Evolutionary conservation across 768 basidiomycete genomes (phyloP).

Genomic region (Suillus clintonianus): DNA sequence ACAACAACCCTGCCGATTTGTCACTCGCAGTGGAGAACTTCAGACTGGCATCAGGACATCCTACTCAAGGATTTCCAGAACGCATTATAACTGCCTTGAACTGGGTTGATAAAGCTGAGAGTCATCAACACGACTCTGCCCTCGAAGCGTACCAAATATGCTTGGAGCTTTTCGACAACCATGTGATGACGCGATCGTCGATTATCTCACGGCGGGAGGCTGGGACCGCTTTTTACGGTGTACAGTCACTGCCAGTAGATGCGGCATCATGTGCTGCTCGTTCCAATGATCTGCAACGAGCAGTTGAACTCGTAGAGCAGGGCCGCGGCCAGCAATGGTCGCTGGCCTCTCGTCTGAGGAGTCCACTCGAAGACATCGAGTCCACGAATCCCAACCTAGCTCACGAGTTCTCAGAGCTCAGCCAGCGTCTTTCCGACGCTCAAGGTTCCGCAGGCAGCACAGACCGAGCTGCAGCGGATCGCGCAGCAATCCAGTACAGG

Average conservation of each 20-base stretch:
- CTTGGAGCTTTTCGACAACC: background rate
- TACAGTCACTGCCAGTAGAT: background rate
- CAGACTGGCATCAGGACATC: constrained; percentile 19
- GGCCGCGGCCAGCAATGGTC: constrained; percentile 30
- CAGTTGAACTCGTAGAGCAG: constrained; percentile 30
- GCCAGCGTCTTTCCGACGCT: constrained; percentile 5
- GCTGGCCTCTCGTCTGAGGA: constrained; percentile 25
- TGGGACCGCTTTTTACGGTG: background rate
- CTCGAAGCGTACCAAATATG: constrained; percentile 1
- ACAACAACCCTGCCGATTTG: constrained; percentile 17
- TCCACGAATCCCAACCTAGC: constrained; percentile 1
- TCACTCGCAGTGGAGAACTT: constrained; percentile 15
- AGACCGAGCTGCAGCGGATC: background rate
- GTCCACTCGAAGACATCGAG: constrained; percentile 23
- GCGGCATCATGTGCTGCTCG: constrained; percentile 16
- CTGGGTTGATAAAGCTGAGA: background rate
- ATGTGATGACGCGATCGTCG: background rate
- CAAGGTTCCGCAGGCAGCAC: background rate
- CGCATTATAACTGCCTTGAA: background rate
- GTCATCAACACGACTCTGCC: background rate
- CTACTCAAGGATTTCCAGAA: background rate
- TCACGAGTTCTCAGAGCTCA: constrained; percentile 6
- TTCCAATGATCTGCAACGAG: constrained; percentile 6
- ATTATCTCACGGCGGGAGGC: background rate
- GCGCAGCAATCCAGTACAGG: constrained; percentile 11